Percentiles rank a stretch among this genome's conserved stretches.
Evolutionary conservation across 129 eudicot species (phyloP).

Genomic region (Pseudognaphalium luteoalbum): DNA sequence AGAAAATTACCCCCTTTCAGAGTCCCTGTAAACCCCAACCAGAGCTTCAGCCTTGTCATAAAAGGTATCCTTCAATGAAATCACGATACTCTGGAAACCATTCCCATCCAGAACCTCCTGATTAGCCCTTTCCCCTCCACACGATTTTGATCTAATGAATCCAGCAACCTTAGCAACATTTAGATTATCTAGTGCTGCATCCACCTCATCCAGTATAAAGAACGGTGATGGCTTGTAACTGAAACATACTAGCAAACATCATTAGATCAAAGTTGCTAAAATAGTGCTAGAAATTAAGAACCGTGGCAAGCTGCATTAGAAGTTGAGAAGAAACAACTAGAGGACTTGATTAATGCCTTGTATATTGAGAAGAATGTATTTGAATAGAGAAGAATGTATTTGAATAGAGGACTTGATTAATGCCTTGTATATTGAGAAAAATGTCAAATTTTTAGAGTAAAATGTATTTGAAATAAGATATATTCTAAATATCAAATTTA

Average conservation of each 20-base stretch:
- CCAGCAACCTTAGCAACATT: slow-evolving; percentile 68
- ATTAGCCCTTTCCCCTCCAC: slow-evolving; percentile 54
- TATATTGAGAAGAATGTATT: not conserved
- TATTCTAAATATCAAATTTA: too few species aligned
- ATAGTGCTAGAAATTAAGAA: not conserved
- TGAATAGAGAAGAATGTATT: not conserved
- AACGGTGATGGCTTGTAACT: slow-evolving; percentile 96
- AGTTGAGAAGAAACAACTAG: not conserved
- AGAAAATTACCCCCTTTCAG: slow-evolving; percentile 61
- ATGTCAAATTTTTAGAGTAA: not conserved
- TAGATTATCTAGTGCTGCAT: slow-evolving; percentile 90
- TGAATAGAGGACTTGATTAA: not conserved
- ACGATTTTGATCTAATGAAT: slow-evolving; percentile 89
- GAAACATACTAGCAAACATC: slow-evolving; percentile 16
- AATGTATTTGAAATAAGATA: not conserved
- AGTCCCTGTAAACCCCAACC: slow-evolving; percentile 93
- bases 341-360: not conserved
- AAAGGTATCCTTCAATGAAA: slow-evolving; percentile 91
- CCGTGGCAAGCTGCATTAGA: not conserved
- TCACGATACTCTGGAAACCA: slow-evolving; percentile 96
- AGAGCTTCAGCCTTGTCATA: slow-evolving; percentile 98
- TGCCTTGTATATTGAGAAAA: not conserved
- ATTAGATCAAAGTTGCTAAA: not conserved
- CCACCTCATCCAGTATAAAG: slow-evolving; percentile 97
- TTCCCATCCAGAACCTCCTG: slow-evolving; percentile 56